Percentiles rank a stretch among this genome's conserved stretches.
These are phyloP conservation scores for Acanthamoeba healyi DNA, from an alignment of 208 protist genomes.

Conservation along the genomic window DNA sequence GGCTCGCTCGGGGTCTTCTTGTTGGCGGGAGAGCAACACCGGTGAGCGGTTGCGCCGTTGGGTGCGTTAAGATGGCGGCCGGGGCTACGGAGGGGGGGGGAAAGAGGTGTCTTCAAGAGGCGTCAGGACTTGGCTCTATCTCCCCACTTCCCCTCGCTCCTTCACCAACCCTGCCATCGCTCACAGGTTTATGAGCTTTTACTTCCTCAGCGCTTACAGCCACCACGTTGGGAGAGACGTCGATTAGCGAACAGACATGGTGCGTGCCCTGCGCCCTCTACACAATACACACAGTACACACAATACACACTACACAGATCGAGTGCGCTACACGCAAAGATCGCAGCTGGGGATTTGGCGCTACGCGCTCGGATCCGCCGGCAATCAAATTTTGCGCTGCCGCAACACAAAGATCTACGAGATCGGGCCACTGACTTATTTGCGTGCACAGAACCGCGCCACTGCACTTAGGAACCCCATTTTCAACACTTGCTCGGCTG, in stretches of 20 bases:
- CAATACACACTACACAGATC: background rate
- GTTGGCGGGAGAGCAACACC: background rate
- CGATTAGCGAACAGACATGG: constrained; percentile 57
- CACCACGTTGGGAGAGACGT: constrained; percentile 70
- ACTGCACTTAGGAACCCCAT: constrained; percentile 32
- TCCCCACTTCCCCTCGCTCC: background rate
- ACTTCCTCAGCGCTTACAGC: constrained; percentile 33
- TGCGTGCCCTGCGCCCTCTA: background rate
- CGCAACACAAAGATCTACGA: too few relatives aligned
- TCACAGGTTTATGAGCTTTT: constrained; percentile 55
- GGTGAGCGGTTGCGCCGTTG: background rate
- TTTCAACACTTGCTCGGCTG: background rate
- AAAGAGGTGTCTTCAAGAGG: background rate
- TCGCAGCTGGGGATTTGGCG: background rate
- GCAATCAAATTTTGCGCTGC: too few relatives aligned
- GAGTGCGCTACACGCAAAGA: background rate
- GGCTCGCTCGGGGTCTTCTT: too few relatives aligned
- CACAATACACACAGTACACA: background rate
- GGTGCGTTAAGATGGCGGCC: background rate
- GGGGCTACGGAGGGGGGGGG: background rate
- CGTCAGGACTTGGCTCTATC: background rate
- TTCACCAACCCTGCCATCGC: background rate
- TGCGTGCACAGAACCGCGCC: background rate
- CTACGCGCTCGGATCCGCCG: too few relatives aligned
- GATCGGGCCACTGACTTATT: background rate